These are phyloP conservation scores for Parasitella parasitica DNA, from an alignment of 371 early-diverging fungal genomes.

Conservation along the genomic window DNA sequence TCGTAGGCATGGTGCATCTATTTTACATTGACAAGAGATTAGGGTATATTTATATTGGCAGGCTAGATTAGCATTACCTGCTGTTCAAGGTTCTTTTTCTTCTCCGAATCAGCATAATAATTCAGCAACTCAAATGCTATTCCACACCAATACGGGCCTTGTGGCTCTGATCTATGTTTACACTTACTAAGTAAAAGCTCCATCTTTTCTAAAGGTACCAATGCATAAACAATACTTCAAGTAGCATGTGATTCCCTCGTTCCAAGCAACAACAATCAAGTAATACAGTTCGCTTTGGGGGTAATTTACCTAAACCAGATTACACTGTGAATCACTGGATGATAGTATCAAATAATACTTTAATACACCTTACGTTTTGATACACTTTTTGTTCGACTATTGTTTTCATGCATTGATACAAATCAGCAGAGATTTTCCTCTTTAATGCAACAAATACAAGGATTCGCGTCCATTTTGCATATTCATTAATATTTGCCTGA, in stretches of 20 bases:
- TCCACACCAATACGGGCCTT: conserved; percentile 5
- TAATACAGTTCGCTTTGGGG: conserved; percentile 25
- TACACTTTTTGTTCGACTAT: conserved; percentile 6
- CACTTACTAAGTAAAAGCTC: neutral
- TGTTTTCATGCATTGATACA: neutral
- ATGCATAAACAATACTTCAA: neutral
- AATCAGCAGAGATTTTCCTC: neutral
- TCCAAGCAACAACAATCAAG: conserved; percentile 22
- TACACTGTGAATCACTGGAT: neutral
- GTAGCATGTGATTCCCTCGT: conserved; percentile 15
- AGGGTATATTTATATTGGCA: too few relatives aligned
- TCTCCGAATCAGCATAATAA: neutral
- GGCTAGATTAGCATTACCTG: neutral
- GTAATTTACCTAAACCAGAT: neutral
- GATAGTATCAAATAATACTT: too few relatives aligned
- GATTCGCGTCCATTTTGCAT: conserved; percentile 22
- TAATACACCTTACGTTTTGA: conserved; percentile 4
- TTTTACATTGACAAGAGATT: too few relatives aligned
- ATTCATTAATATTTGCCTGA: neutral
- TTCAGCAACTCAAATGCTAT: conserved; percentile 9
- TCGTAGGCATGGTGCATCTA: conserved; percentile 9
- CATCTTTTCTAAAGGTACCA: neutral
- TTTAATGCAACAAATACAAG: conserved; percentile 4
- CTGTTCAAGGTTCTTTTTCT: neutral
- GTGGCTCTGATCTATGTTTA: neutral